These are phyloP conservation scores for Saturnispora sanitii DNA, from an alignment of 805 yeast species.

Conservation along the genomic window DNA sequence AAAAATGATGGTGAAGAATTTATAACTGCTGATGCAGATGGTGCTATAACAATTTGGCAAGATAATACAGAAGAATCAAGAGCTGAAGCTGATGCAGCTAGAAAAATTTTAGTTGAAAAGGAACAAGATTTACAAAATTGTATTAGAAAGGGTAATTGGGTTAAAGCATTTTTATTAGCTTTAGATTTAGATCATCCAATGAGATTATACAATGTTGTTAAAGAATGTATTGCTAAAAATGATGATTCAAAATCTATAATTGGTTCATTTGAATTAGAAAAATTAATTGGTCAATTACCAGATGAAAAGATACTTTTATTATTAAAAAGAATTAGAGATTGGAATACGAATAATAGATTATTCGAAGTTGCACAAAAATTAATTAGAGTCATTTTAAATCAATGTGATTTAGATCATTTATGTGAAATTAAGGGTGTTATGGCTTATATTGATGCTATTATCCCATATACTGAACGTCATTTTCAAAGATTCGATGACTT, in stretches of 20 bases:
- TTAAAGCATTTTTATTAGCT: slow-evolving; percentile 78
- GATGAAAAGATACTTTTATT: slow-evolving; percentile 50
- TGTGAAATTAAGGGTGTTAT: slow-evolving; percentile 60
- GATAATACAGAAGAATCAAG: slow-evolving; percentile 75
- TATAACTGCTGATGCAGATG: slow-evolving; percentile 91
- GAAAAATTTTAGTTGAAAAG: slow-evolving; percentile 59
- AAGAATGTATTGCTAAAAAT: slow-evolving; percentile 43
- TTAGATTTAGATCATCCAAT: slow-evolving; percentile 83
- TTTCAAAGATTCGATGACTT: slow-evolving; percentile 64
- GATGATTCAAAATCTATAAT: slow-evolving; percentile 40
- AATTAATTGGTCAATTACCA: slow-evolving; percentile 45
- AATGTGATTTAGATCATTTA: slow-evolving; percentile 45
- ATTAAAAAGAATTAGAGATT: slow-evolving; percentile 74
- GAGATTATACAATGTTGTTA: slow-evolving; percentile 71
- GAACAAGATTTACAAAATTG: slow-evolving; percentile 80
- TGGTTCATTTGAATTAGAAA: slow-evolving; percentile 54
- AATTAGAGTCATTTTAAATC: slow-evolving; percentile 51
- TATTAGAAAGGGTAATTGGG: slow-evolving; percentile 69
- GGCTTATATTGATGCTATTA: slow-evolving; percentile 57
- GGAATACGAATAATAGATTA: slow-evolving; percentile 86
- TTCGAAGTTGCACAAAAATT: slow-evolving; percentile 74
- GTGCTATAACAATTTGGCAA: slow-evolving; percentile 79
- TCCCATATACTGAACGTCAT: slow-evolving; percentile 88
- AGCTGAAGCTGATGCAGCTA: slow-evolving; percentile 43
- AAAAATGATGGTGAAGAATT: slow-evolving; percentile 58